A percentile compares a stretch with the other conserved stretches of the same genome.
Evolutionary conservation across 176 grass and related monocot species (phyloP).

Genomic region (Triticum dicoccoides): DNA sequence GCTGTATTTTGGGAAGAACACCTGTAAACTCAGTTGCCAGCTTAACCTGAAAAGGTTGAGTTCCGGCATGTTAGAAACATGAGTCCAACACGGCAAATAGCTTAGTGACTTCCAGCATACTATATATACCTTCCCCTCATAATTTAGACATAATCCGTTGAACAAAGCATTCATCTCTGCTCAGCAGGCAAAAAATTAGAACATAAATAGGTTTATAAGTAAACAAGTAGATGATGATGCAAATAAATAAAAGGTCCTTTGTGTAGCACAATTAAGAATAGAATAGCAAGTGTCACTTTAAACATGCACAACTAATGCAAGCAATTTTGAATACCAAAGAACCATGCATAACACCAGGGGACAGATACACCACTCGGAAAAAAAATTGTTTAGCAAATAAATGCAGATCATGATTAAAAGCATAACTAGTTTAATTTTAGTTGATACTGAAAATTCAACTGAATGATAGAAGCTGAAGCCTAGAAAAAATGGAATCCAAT

Average conservation of each 20-base stretch:
- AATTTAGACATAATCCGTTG: slow-evolving; percentile 63
- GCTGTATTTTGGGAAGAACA: slow-evolving; percentile 85
- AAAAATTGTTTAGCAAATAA: background rate
- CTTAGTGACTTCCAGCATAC: background rate
- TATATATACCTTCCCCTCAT: slow-evolving; percentile 73
- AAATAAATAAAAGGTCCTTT: background rate
- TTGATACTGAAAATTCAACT: background rate
- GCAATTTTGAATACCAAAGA: background rate
- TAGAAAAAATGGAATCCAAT: background rate
- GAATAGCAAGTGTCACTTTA: background rate
- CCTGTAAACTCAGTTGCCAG: slow-evolving; percentile 56
- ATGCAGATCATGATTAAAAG: background rate
- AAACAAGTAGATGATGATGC: slow-evolving; percentile 17
- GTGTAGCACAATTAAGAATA: background rate
- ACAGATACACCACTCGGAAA: background rate
- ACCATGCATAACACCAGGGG: background rate
- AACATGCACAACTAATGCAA: slow-evolving; percentile 9
- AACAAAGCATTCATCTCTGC: slow-evolving; percentile 94
- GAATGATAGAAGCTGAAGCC: background rate
- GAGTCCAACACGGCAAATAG: background rate
- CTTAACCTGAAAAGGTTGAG: slow-evolving; percentile 53
- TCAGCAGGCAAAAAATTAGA: slow-evolving; percentile 22
- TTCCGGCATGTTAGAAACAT: slow-evolving; percentile 30
- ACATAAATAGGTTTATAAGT: background rate
- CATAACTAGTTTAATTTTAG: background rate